These are phyloP conservation scores for Physcomitrellopsis africana DNA, from an alignment of 225 moss, liverwort and hornwort genomes.

Conservation along the genomic window DNA sequence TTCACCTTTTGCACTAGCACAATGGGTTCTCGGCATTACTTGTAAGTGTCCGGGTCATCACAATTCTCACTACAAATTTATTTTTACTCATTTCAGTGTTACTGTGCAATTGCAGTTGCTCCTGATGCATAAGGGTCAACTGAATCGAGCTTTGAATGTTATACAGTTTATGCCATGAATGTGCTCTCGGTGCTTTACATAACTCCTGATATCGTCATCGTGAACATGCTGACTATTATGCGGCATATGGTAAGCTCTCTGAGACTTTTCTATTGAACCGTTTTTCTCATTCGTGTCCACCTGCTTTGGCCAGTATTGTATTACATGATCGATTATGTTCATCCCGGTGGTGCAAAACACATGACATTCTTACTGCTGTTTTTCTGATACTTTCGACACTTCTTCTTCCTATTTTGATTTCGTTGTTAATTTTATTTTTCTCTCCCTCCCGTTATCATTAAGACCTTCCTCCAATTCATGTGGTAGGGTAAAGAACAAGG, in stretches of 20 bases:
- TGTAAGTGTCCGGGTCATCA: conserved; percentile 55
- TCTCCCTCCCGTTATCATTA: not conserved
- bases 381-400: not conserved
- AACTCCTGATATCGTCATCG: conserved; percentile 80
- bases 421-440: conserved; percentile 6
- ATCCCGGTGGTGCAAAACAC: not conserved
- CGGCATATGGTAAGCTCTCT: conserved; percentile 70
- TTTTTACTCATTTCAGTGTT: conserved; percentile 14
- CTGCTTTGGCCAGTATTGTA: conserved; percentile 15
- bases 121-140: conserved; percentile 1
- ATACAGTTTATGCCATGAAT: conserved; percentile 84
- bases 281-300: not conserved
- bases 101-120: not conserved
- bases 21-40: conserved; percentile 66
- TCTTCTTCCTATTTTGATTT: not conserved
- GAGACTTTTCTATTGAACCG: not conserved
- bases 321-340: conserved; percentile 17
- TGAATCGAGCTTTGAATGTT: conserved; percentile 23
- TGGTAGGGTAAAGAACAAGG: not conserved
- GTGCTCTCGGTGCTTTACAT: conserved; percentile 58
- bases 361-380: not conserved
- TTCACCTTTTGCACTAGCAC: conserved; percentile 37
- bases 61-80: not conserved
- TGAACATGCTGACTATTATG: conserved; percentile 72
- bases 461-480: conserved; percentile 16